phyloP scores from a whole-genome alignment of 495 filamentous ascomycete species.

The Neurospora sp. region DNA sequence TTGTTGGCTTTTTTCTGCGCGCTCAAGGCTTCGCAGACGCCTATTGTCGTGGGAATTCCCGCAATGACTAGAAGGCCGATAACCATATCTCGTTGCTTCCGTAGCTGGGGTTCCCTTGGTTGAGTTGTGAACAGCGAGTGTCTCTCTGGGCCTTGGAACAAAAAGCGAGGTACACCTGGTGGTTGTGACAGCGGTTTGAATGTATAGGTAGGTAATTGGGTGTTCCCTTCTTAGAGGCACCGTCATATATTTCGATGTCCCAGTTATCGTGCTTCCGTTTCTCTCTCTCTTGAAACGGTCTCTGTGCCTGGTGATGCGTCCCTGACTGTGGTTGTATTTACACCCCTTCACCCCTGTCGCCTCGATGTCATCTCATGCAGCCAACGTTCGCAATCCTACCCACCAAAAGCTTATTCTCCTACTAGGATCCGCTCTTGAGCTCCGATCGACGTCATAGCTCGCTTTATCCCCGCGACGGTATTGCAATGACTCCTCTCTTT shows the following conservation, averaged over 20 bases:
- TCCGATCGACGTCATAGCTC: conserved; percentile 14
- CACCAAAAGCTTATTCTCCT: conserved; percentile 11
- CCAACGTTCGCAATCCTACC: background rate
- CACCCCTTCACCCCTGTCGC: conserved; percentile 2
- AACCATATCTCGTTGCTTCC: conserved; percentile 11
- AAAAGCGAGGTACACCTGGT: background rate
- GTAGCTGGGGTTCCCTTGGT: background rate
- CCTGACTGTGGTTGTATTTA: background rate
- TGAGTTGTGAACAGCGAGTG: background rate
- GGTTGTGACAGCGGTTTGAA: background rate
- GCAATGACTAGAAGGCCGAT: conserved; percentile 38
- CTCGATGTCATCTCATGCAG: conserved; percentile 10
- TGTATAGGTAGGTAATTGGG: background rate
- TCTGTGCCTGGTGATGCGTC: background rate
- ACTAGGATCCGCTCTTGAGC: background rate
- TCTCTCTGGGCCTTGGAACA: background rate
- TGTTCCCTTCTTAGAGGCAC: background rate
- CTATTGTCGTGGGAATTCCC: conserved; percentile 40
- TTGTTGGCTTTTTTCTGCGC: conserved; percentile 40
- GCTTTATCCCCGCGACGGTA: background rate
- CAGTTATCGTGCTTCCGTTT: background rate
- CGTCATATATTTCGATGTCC: background rate
- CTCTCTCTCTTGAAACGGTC: background rate
- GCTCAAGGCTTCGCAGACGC: conserved; percentile 39
- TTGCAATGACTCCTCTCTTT: background rate